These are phyloP conservation scores for Fonsecaea nubica DNA, from an alignment of 2,329 filamentous ascomycete genomes.

Conservation along the genomic window DNA sequence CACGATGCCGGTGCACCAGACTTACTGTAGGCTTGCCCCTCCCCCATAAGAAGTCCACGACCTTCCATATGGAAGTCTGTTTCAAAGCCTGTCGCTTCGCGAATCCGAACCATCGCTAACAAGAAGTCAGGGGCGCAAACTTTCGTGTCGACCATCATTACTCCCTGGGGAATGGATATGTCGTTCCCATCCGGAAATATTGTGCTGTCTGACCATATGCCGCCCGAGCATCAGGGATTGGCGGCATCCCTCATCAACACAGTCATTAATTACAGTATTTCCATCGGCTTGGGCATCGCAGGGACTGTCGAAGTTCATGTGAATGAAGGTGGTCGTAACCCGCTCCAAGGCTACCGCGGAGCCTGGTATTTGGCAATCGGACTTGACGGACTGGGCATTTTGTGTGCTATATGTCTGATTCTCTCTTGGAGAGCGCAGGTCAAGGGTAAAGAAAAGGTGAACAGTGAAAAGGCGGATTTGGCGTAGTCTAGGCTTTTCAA, in stretches of 20 bases:
- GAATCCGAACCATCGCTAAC: neutral
- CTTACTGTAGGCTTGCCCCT: constrained; percentile 48
- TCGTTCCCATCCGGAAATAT: constrained; percentile 51
- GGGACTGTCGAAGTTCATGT: constrained; percentile 51
- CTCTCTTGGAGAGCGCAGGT: constrained; percentile 22
- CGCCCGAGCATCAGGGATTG: constrained; percentile 51
- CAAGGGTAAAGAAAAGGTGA: constrained; percentile 26
- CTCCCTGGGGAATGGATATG: constrained; percentile 53
- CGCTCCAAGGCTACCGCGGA: constrained; percentile 48
- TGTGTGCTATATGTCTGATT: constrained; percentile 23
- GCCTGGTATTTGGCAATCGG: constrained; percentile 50
- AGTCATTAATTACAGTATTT: constrained; percentile 53
- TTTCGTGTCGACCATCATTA: constrained; percentile 63
- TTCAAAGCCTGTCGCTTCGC: neutral
- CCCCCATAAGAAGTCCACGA: neutral
- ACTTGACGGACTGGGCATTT: constrained; percentile 43
- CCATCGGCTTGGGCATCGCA: constrained; percentile 52
- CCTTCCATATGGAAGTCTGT: neutral
- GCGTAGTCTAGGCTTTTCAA: constrained; percentile 43
- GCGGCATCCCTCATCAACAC: constrained; percentile 49
- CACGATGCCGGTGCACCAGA: constrained; percentile 45
- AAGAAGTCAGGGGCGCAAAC: constrained; percentile 56
- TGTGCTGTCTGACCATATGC: constrained; percentile 49
- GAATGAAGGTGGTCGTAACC: constrained; percentile 45
- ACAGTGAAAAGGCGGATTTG: constrained; percentile 20